Conservation (phyloP, 371 early-diverging fungal species). For the Lichtheimia ornata region DNA sequence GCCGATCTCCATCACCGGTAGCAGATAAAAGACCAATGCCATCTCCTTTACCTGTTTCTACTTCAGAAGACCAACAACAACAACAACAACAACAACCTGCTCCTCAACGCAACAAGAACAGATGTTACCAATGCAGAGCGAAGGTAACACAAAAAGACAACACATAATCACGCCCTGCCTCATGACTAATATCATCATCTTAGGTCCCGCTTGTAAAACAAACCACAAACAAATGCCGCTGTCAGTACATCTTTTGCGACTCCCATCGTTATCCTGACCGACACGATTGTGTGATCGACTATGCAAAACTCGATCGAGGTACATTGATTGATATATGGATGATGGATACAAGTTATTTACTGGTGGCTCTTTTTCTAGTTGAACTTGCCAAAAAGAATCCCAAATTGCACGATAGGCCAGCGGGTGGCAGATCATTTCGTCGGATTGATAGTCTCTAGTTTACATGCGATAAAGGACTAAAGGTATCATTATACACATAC, state of each 20-base stretch:
- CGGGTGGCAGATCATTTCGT: slow-evolving; percentile 76
- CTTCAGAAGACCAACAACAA: not conserved
- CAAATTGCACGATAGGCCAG: slow-evolving; percentile 73
- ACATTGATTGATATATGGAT: not conserved
- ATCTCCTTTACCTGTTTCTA: not conserved
- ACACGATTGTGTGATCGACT: slow-evolving; percentile 81
- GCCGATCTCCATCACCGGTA: slow-evolving; percentile 34
- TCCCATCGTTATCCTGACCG: slow-evolving; percentile 74
- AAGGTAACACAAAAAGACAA: slow-evolving; percentile 45
- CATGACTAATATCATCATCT: not conserved
- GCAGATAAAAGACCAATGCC: slow-evolving; percentile 14
- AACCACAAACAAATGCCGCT: slow-evolving; percentile 80
- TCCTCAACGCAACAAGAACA: slow-evolving; percentile 69
- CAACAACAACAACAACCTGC: slow-evolving; percentile 38
- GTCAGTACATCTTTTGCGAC: slow-evolving; percentile 81
- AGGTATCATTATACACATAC: no score
- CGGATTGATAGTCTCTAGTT: slow-evolving; percentile 58
- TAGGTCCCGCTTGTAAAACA: slow-evolving; percentile 81
- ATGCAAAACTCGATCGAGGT: slow-evolving; percentile 65
- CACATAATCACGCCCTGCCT: not conserved
- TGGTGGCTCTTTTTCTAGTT: slow-evolving; percentile 30
- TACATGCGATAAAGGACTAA: no score
- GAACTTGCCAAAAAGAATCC: slow-evolving; percentile 78
- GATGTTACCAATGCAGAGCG: slow-evolving; percentile 74
- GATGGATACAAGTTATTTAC: not conserved